Base-by-base conservation (phyloP, 1,284 basidiomycete species). In the Pseudozyma tsukubaensis region DNA sequence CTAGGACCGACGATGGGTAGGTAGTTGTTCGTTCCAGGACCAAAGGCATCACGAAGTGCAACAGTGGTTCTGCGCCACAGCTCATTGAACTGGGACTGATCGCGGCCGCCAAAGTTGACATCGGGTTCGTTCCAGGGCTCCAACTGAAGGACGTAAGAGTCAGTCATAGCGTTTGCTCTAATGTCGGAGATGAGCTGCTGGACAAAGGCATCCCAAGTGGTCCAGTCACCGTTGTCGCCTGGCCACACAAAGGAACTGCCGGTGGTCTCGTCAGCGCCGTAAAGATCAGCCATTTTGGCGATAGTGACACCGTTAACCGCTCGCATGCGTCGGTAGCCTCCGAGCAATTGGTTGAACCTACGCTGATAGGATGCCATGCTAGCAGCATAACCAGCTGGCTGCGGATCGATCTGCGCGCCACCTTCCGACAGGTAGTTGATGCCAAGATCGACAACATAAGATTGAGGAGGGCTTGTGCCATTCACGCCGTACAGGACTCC, bases 181-280 rank as follows among this genome's bases (percentile, higher is more conserved):
- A 64, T 43, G 36, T 64, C 54, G 5, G 49, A 51, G 50, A 64
- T 64, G 24, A 64, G 29, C 14, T 64, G 61, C 51, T 64, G 61
- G 9, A 64, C 48, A n/a, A 64, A 64, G 39, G 49, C 47, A 19
- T 64, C 53, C 49, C 50, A 64, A 24, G 50, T 57, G 19, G 61
- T 57, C 61, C 61, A 64, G 39, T 64, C 61, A 7, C 61, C 61
- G 14, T 58, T 58, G 51, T 64, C 61, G 14, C 61, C 61, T 34
- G 61, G 61, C 49, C 47, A 64, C 6, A 52, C 45, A 24, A 57
- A 58, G 11, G 42, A 45, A 42, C 34, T 40, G 11, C 10, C n/a
- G 14, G 45, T 50, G n/a, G 55, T 64, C 24, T 58, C 53, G 19
- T 64, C 61, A 32, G 53, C 61, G 9, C 61, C 61, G 8, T 54